A percentile compares a stretch with the other conserved stretches of the same genome.
phyloP scores from a whole-genome alignment of 306 rosid genomes.

The Medicago ruthenica region DNA sequence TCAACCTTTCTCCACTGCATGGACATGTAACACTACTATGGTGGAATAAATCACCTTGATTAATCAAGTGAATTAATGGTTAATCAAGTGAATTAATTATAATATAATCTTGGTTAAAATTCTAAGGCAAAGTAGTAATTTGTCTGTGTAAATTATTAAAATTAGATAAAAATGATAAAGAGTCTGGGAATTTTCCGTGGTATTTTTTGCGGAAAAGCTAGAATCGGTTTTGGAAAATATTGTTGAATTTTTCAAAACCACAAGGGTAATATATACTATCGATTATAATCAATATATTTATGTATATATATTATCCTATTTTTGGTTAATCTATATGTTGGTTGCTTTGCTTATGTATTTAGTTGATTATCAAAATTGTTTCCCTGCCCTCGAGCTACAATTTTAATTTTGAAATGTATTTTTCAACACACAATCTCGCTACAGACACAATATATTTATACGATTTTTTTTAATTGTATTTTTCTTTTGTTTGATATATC shows the following conservation, averaged over 20 bases:
- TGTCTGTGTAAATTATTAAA: constrained; percentile 48
- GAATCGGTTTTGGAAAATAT: constrained; percentile 56
- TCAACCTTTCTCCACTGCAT: constrained; percentile 55
- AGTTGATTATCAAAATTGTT: no score
- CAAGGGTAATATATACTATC: constrained; percentile 21
- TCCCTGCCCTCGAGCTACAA: no score
- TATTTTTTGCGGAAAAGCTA: constrained; percentile 37
- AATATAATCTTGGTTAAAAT: constrained; percentile 38
- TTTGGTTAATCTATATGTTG: constrained; percentile 36
- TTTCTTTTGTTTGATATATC: no score
- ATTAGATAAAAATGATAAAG: constrained; percentile 44
- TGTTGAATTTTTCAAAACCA: constrained; percentile 49
- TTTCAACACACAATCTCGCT: no score
- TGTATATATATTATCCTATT: constrained; percentile 43
- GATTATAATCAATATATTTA: constrained; percentile 1
- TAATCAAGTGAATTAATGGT: constrained; percentile 27
- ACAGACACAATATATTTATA: no score
- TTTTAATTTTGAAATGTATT: no score
- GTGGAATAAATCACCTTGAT: constrained; percentile 50
- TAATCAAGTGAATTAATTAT: constrained; percentile 47
- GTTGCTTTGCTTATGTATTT: neutral
- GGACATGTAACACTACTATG: constrained; percentile 60
- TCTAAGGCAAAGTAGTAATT: constrained; percentile 37
- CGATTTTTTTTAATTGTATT: no score
- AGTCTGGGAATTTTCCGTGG: constrained; percentile 34